Evolutionary conservation across 202 grass and related monocot species (phyloP), one percentile per base, ranked within the genome.

Genomic region (Miscanthus sacchariflorus): DNA sequence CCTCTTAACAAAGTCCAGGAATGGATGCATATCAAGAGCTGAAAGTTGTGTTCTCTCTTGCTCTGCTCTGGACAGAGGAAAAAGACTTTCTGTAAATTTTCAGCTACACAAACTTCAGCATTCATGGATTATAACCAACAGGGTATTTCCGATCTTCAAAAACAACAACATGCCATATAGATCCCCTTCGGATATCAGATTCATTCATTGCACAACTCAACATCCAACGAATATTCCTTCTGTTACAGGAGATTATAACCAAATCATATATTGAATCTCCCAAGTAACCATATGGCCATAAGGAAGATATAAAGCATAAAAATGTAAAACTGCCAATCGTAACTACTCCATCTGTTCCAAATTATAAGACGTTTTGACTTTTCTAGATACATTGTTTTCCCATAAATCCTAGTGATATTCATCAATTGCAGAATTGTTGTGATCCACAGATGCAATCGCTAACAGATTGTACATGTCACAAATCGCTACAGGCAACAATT

Each of bases 31-130:
- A 63, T 96, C 94, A 38, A 95, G 48, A 88, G 92, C 93, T 74
- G 85, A 96, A 12, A 99, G 54, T 76, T 89, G 63, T 73, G 85
- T 88, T 61, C 97, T 93, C 76, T 99, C 97, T 78, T 96, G 92
- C 78, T 99, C 97, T 90, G 94, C 97, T 91, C 97, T 99, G 88
- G 63, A 64, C 54, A 84, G 18, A 48, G 19, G 19, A 27, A 73
- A 84, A 68, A 15, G 25, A 39, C n/a, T 10, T 40, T 28, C 3
- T 38, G 14, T 28, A 61, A 81, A 44, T 24, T 88, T 74, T 63
- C 21, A 65, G 58, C 72, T 59, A 69, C 17, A 2, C 15, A 25
- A 80, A 87, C 49, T 65, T 73, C 14, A 81, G 35, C 15, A 39
- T 81, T 75, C 72, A 79, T 69, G 58, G 30, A 68, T 15, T 18